Conservation (phyloP, 2,329 filamentous ascomycete species). For the Penicillium sclerotiorum region DNA sequence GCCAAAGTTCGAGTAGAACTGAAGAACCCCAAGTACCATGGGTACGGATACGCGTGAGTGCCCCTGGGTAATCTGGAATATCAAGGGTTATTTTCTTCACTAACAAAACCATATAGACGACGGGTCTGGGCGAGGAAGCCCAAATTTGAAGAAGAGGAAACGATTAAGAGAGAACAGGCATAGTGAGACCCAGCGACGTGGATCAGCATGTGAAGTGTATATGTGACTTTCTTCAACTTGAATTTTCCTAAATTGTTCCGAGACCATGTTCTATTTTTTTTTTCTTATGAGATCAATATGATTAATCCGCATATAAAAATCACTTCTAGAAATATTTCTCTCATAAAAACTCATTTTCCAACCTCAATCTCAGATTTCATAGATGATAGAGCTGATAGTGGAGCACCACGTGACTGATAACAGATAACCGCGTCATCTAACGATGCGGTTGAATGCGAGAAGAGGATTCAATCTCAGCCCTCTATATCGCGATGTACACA, state of each 20-base stretch:
- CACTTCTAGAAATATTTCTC: no score
- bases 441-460: not conserved
- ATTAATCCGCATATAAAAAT: no score
- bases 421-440: slow-evolving; percentile 17
- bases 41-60: slow-evolving; percentile 11
- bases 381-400: not conserved
- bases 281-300: no score
- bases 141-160: not conserved
- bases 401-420: slow-evolving; percentile 12
- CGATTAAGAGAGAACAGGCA: not conserved
- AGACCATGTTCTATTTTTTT: no score
- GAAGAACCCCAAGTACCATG: slow-evolving; percentile 6
- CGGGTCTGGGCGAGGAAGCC: slow-evolving; percentile 7
- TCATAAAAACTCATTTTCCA: not conserved
- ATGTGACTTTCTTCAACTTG: no score
- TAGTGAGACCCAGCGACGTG: not conserved
- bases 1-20: slow-evolving; percentile 7
- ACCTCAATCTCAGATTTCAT: no score
- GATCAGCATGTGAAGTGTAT: not conserved
- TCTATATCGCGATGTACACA: slow-evolving; percentile 15
- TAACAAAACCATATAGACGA: no score
- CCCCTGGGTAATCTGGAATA: not conserved
- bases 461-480: not conserved
- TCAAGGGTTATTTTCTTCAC: no score
- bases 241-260: no score